Percentiles rank a stretch among this genome's conserved stretches.
These are phyloP conservation scores for Hondaea fermentalgiana DNA, from an alignment of 108 stramenopile genomes.

Conservation along the genomic window DNA sequence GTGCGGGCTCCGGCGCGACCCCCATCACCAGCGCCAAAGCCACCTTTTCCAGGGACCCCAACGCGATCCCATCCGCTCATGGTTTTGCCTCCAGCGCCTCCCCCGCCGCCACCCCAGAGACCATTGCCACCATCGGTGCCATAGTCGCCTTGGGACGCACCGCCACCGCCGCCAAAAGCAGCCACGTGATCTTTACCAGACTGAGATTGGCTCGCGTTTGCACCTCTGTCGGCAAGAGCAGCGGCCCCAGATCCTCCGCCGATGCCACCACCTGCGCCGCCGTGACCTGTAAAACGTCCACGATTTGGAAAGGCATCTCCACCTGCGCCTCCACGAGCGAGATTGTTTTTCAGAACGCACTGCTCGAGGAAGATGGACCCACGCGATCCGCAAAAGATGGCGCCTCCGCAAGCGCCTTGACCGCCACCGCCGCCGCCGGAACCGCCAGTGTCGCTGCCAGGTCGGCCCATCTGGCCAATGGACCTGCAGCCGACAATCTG, in stretches of 20 bases:
- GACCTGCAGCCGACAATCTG: background rate
- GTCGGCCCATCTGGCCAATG: background rate
- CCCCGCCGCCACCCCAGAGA: background rate
- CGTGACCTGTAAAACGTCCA: background rate
- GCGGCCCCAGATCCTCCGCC: background rate
- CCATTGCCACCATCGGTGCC: background rate
- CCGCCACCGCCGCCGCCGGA: background rate
- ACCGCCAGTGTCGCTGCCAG: background rate
- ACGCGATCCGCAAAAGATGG: background rate
- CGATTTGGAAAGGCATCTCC: background rate
- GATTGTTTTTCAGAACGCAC: background rate
- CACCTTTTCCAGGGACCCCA: background rate
- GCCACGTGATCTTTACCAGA: background rate
- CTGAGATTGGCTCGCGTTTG: background rate
- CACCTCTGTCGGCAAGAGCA: background rate
- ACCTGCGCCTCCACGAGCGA: background rate
- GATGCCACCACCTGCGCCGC: background rate
- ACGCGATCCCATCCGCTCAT: background rate
- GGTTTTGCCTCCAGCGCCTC: background rate
- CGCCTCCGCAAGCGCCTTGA: slow-evolving; percentile 3
- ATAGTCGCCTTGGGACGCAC: background rate
- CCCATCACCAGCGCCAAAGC: background rate
- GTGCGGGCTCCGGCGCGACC: background rate
- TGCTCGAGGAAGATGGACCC: background rate
- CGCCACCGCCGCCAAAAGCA: background rate